Evolutionary conservation across 441 rosid genomes (phyloP), one percentile per base, ranked within the genome.

Genomic region (Flueggea neowawraea): DNA sequence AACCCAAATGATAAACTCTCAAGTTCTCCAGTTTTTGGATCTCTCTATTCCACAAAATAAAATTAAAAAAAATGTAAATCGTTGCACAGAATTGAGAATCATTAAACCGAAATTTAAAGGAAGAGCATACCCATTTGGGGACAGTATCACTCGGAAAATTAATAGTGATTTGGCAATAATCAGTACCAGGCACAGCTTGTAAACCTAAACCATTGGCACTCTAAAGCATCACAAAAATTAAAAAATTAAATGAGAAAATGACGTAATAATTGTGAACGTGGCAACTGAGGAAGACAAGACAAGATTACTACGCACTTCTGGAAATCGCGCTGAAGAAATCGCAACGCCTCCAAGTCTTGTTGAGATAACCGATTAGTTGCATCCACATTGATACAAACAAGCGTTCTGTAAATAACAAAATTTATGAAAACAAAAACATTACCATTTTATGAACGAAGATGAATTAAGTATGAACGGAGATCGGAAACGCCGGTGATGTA

Each of bases 121-220:
- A 67, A 55, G 66, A 16, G 57, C 74, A 62, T 75, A 95, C 97
- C 97, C 99, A 90, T 85, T 89, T 86, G 44, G 99, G 86, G 16
- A 81, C 77, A 12, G 99, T 95, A 49, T 83, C 89, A 12, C 52
- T 75, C 11, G 97, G 96, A 69, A 89, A 95, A 49, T 75, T 78
- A 48, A 95, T 81, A 0, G 80, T 74, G 36, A 86, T 82, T 71
- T 76, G 73, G 65, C 99, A 95, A 43, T 84, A 66, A 80, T 85
- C 89, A 57, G 70, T 79, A 61, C 90, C 95, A 60, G 70, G 62
- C 51, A 73, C 67, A 62, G 96, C 95, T 73, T 78, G 75, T 75
- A 91, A 77, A 56, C 98, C 99, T 73, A 95, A 78, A 28, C 98
- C 98, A 72, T 95, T 95, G 58, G 89, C 95, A 57, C 77, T 75